These are phyloP conservation scores for Aspergillus ibericus DNA, from an alignment of 2,329 filamentous ascomycete species.

Conservation along the genomic window DNA sequence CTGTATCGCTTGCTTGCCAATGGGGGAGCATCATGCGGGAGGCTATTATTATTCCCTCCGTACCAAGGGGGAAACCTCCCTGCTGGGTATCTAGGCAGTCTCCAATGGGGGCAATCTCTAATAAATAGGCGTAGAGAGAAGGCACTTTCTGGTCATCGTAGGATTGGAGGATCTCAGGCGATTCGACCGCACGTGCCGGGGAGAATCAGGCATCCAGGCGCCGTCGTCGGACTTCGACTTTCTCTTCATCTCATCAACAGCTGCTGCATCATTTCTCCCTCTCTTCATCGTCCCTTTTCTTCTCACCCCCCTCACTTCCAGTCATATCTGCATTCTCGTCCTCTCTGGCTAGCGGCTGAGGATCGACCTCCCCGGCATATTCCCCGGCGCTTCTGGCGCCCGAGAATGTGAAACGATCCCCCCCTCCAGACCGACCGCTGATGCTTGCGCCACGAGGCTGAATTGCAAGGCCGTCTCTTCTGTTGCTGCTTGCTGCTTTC, in stretches of 20 bases:
- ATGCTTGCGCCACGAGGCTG: constrained; percentile 22
- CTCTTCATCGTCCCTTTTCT: not conserved
- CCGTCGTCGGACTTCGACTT: not conserved
- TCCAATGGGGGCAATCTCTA: not conserved
- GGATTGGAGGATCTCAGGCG: not conserved
- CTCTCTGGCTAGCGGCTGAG: not conserved
- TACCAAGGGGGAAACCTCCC: too few relatives aligned
- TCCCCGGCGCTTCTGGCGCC: constrained; percentile 1
- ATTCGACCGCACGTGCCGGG: not conserved
- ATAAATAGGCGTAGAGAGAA: not conserved
- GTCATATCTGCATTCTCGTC: not conserved
- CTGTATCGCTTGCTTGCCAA: too few relatives aligned
- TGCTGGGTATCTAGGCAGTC: not conserved
- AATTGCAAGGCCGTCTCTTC: constrained; percentile 17
- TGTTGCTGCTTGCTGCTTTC: not conserved
- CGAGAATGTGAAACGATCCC: constrained; percentile 16
- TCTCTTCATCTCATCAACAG: not conserved
- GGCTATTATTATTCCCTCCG: not conserved
- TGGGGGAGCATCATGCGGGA: too few relatives aligned
- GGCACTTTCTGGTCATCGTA: not conserved
- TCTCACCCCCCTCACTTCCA: not conserved
- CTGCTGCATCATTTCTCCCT: not conserved
- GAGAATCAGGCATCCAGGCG: constrained; percentile 5
- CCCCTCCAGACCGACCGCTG: constrained; percentile 6
- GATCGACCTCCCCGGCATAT: not conserved